Conservation (phyloP, 208 protist genomes). For the Crithidia brevicula region DNA sequence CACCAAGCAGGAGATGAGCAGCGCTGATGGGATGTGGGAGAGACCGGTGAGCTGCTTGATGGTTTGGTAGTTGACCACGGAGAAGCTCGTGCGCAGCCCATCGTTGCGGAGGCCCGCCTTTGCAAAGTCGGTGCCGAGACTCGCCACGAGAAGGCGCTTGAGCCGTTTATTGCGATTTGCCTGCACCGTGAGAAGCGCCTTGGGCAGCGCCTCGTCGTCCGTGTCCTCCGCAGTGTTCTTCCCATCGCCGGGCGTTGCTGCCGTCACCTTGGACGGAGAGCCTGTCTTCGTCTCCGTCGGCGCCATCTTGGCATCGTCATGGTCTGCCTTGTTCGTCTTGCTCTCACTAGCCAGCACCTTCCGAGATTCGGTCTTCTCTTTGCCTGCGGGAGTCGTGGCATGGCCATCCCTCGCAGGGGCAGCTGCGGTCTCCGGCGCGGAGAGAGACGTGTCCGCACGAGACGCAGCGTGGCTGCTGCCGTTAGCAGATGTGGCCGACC, state of each 20-base stretch:
- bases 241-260: neutral
- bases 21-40: conserved; percentile 52
- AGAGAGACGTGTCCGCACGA: too few relatives aligned
- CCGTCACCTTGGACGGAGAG: too few relatives aligned
- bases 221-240: neutral
- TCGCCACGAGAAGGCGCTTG: conserved; percentile 53
- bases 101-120: conserved; percentile 53
- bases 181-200: conserved; percentile 14
- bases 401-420: too few relatives aligned
- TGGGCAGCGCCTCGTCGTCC: conserved; percentile 14
- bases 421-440: too few relatives aligned
- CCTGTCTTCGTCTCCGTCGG: too few relatives aligned
- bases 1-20: conserved; percentile 63
- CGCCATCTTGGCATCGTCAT: too few relatives aligned
- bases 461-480: neutral
- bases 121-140: conserved; percentile 55
- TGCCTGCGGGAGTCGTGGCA: too few relatives aligned
- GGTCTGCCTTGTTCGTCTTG: too few relatives aligned
- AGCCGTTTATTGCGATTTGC: conserved; percentile 40
- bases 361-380: too few relatives aligned
- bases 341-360: too few relatives aligned
- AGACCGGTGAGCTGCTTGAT: conserved; percentile 66
- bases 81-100: conserved; percentile 67
- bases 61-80: conserved; percentile 54
- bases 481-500: too few relatives aligned